Evolutionary conservation across 495 filamentous ascomycete species (phyloP).

Genomic region (Tuber melanosporum): DNA sequence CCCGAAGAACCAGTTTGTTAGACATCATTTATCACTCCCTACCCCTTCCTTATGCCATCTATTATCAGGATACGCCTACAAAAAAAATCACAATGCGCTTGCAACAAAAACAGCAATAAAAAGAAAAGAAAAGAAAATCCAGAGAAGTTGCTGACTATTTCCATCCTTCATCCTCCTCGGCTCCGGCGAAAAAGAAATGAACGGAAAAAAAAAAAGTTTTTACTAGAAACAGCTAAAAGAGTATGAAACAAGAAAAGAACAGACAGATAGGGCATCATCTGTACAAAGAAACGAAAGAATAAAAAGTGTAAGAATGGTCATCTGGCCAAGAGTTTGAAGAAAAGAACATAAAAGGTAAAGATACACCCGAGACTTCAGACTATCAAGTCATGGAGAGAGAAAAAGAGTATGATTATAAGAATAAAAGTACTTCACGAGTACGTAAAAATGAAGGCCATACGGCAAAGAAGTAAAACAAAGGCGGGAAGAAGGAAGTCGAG

Average conservation of each 20-base stretch:
- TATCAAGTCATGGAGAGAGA: not conserved
- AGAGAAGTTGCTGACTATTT: not conserved
- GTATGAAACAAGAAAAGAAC: constrained; percentile 11
- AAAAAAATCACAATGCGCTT: not conserved
- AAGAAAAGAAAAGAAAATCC: constrained; percentile 5
- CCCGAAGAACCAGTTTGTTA: not conserved
- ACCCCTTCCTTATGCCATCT: constrained; percentile 1
- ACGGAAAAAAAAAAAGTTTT: not conserved
- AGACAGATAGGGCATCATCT: not conserved
- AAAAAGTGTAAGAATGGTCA: constrained; percentile 1
- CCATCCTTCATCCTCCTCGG: not conserved
- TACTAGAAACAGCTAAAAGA: constrained; percentile 1
- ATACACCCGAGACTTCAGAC: constrained; percentile 4
- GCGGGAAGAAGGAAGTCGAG: constrained; percentile 35
- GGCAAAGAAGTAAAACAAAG: constrained; percentile 22
- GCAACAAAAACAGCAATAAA: constrained; percentile 9
- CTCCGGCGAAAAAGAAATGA: constrained; percentile 4
- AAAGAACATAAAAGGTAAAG: constrained; percentile 3
- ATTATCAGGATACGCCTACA: constrained; percentile 1
- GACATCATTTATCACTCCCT: not conserved
- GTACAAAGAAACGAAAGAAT: constrained; percentile 2
- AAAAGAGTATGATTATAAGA: constrained; percentile 1
- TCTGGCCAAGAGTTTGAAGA: not conserved
- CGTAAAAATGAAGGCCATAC: constrained; percentile 1
- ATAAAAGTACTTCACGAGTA: constrained; percentile 8